These are phyloP conservation scores for Phytopythium ostracodes DNA, from an alignment of 352 stramenopile genomes.

Conservation along the genomic window DNA sequence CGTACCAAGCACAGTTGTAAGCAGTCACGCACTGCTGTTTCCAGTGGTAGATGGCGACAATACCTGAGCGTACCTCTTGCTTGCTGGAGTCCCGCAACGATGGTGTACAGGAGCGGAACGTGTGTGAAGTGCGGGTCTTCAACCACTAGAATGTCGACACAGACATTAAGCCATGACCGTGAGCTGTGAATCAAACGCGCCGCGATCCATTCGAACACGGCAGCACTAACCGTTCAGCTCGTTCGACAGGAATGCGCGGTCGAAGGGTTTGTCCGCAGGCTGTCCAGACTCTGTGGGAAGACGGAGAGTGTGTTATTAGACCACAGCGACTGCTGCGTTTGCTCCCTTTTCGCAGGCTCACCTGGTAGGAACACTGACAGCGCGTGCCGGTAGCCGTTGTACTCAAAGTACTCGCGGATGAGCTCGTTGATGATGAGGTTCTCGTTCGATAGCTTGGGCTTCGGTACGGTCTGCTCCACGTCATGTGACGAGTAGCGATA, in stretches of 20 bases:
- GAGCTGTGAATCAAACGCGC: background rate
- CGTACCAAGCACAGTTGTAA: background rate
- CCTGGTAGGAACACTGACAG: conserved; percentile 85
- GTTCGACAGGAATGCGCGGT: conserved; percentile 73
- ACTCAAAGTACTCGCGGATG: conserved; percentile 92
- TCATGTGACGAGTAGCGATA: conserved; percentile 3
- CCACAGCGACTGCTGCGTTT: conserved; percentile 5
- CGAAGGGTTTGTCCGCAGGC: conserved; percentile 70
- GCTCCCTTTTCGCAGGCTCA: conserved; percentile 1
- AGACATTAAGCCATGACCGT: background rate
- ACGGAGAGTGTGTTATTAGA: background rate
- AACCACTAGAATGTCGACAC: conserved; percentile 26
- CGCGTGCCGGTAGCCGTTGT: conserved; percentile 90
- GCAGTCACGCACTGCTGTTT: background rate
- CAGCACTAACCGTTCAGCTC: conserved; percentile 60
- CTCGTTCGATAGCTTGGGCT: conserved; percentile 86
- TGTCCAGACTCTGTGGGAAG: conserved; percentile 61
- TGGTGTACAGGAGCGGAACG: conserved; percentile 82
- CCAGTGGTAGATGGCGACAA: background rate
- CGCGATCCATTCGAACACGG: background rate
- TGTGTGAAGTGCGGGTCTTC: conserved; percentile 64
- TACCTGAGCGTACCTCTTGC: conserved; percentile 16
- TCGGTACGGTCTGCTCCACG: conserved; percentile 34
- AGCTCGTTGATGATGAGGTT: conserved; percentile 95
- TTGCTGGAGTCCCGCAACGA: conserved; percentile 52